These are phyloP conservation scores for Rhizomucor pusillus DNA, from an alignment of 371 early-diverging fungal genomes.

Conservation along the genomic window DNA sequence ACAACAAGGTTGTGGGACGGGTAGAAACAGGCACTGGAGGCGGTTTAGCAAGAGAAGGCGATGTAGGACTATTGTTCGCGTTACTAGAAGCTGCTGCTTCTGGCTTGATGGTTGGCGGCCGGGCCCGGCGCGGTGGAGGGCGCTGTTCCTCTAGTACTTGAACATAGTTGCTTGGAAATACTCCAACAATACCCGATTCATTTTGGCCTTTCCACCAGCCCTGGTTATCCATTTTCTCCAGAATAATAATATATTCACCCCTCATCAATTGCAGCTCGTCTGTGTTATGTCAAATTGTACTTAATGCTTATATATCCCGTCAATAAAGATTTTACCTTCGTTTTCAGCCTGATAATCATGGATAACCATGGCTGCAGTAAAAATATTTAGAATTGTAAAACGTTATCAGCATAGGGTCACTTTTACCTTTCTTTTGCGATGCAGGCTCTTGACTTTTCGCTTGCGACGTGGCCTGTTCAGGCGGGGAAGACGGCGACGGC, in stretches of 20 bases:
- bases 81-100: conserved; percentile 13
- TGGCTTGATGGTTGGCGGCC: conserved; percentile 45
- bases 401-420: background rate
- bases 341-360: conserved; percentile 57
- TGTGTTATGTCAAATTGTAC: conserved; percentile 3
- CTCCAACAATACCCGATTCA: conserved; percentile 48
- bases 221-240: conserved; percentile 50
- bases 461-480: background rate
- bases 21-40: conserved; percentile 50
- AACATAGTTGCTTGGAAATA: conserved; percentile 63
- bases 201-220: conserved; percentile 65
- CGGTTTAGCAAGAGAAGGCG: conserved; percentile 25
- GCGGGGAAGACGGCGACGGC: background rate
- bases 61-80: conserved; percentile 1
- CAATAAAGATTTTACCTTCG: conserved; percentile 38
- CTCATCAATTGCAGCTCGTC: conserved; percentile 53
- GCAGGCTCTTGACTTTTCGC: background rate
- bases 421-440: conserved; percentile 8
- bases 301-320: too few relatives aligned
- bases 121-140: conserved; percentile 32
- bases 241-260: conserved; percentile 49
- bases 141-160: conserved; percentile 46
- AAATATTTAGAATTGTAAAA: background rate
- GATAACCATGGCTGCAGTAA: conserved; percentile 42
- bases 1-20: conserved; percentile 37